Evolutionary conservation across 805 yeast species (phyloP).

Genomic region (Lipomyces japonicus): DNA sequence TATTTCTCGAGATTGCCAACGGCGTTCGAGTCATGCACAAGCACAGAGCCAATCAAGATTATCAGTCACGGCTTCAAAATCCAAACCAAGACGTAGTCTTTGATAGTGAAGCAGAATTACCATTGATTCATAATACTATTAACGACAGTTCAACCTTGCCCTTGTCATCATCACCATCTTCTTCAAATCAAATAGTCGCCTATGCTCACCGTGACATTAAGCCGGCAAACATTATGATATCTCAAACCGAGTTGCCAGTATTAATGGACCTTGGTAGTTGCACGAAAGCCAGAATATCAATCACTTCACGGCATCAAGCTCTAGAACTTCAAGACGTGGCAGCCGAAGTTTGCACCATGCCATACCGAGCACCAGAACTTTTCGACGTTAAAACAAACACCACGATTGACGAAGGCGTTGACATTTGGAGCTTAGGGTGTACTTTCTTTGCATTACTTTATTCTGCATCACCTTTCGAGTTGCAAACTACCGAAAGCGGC

Average conservation of each 20-base stretch:
- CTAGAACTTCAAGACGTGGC: slow-evolving; percentile 74
- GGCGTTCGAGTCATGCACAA: slow-evolving; percentile 77
- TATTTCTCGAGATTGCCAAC: slow-evolving; percentile 65
- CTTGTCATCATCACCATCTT: neutral
- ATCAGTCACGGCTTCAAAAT: neutral
- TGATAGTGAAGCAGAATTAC: slow-evolving; percentile 26
- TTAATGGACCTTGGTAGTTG: slow-evolving; percentile 83
- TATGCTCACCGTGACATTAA: slow-evolving; percentile 85
- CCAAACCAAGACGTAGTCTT: neutral
- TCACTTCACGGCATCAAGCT: slow-evolving; percentile 64
- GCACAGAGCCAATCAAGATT: slow-evolving; percentile 45
- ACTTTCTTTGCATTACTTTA: slow-evolving; percentile 72
- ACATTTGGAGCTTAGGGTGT: slow-evolving; percentile 92
- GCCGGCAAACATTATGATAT: slow-evolving; percentile 83
- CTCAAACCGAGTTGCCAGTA: slow-evolving; percentile 70
- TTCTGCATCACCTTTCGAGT: slow-evolving; percentile 81
- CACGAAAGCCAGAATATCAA: slow-evolving; percentile 53
- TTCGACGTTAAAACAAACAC: slow-evolving; percentile 68
- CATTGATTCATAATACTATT: slow-evolving; percentile 46
- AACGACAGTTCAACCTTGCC: slow-evolving; percentile 34
- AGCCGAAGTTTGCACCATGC: slow-evolving; percentile 78
- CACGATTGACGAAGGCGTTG: slow-evolving; percentile 68
- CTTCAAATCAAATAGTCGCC: slow-evolving; percentile 50
- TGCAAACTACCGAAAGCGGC: slow-evolving; percentile 74
- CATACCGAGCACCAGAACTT: slow-evolving; percentile 88